These are phyloP conservation scores for Neopestalotiopsis sp. DNA, from an alignment of 2,329 filamentous ascomycete genomes.

Conservation along the genomic window DNA sequence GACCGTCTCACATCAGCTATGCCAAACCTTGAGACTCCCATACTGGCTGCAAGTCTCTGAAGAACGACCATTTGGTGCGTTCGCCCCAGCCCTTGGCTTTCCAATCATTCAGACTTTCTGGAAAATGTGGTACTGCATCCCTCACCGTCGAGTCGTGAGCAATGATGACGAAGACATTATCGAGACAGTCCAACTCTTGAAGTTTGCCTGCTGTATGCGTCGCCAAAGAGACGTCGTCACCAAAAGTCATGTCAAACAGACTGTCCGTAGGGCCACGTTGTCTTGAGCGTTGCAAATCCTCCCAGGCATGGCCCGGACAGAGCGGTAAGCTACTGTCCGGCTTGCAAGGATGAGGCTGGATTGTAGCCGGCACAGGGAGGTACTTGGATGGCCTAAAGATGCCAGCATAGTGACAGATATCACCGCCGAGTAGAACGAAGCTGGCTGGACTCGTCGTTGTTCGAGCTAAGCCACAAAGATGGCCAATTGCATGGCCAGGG, in stretches of 20 bases:
- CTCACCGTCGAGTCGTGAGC: slow-evolving; percentile 1
- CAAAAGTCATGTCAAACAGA: neutral
- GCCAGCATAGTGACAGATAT: slow-evolving; percentile 46
- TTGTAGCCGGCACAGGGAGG: slow-evolving; percentile 35
- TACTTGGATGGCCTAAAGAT: slow-evolving; percentile 40
- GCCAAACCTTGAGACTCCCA: neutral
- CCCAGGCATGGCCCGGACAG: neutral
- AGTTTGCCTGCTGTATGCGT: neutral
- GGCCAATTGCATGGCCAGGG: slow-evolving; percentile 45
- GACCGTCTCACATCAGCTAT: neutral
- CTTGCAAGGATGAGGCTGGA: neutral
- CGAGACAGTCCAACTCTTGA: neutral
- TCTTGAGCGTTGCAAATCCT: neutral
- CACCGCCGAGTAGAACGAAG: slow-evolving; percentile 47
- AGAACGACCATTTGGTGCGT: neutral
- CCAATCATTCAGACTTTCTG: slow-evolving; percentile 3
- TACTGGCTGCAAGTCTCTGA: neutral
- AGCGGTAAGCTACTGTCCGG: neutral
- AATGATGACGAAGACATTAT: slow-evolving; percentile 3
- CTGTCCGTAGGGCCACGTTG: neutral
- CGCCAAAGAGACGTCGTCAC: neutral
- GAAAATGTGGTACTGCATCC: neutral
- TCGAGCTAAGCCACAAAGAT: slow-evolving; percentile 47
- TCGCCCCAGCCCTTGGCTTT: slow-evolving; percentile 4
- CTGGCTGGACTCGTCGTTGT: slow-evolving; percentile 38